phyloP scores from a whole-genome alignment of 1,284 basidiomycete genomes.

The Schizopora paradoxa region DNA sequence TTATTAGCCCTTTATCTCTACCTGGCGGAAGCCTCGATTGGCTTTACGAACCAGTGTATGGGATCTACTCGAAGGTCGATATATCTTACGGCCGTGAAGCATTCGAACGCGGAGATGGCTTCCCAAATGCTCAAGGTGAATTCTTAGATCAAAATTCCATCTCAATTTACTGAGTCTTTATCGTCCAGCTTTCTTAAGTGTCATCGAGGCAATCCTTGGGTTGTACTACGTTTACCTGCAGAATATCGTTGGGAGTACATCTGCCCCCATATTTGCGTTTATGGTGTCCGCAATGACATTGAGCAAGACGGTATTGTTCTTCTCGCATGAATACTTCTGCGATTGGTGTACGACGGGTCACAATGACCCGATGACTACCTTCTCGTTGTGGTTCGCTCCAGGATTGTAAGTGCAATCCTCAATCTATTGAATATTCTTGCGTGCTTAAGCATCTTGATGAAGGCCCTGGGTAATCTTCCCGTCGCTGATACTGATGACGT shows the following conservation, averaged over 20 bases:
- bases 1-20: slow-evolving; percentile 53
- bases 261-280: slow-evolving; percentile 74
- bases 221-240: slow-evolving; percentile 71
- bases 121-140: slow-evolving; percentile 83
- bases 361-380: slow-evolving; percentile 49
- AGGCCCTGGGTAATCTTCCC: slow-evolving; percentile 77
- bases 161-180: neutral
- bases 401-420: slow-evolving; percentile 55
- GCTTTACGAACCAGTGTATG: slow-evolving; percentile 86
- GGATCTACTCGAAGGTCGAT: slow-evolving; percentile 70
- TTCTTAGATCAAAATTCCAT: too few relatives aligned
- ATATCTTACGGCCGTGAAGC: slow-evolving; percentile 70
- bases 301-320: slow-evolving; percentile 82
- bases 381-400: slow-evolving; percentile 69
- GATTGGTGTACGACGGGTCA: slow-evolving; percentile 70
- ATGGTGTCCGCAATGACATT: slow-evolving; percentile 70
- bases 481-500: too few relatives aligned
- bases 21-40: slow-evolving; percentile 80
- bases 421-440: neutral
- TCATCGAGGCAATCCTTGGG: slow-evolving; percentile 79
- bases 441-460: neutral
- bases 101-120: slow-evolving; percentile 64
- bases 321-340: slow-evolving; percentile 72
- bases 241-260: slow-evolving; percentile 50
- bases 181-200: slow-evolving; percentile 68